Conservation (phyloP, 2,329 filamentous ascomycete species). For the Berkeleyomyces basicola region DNA sequence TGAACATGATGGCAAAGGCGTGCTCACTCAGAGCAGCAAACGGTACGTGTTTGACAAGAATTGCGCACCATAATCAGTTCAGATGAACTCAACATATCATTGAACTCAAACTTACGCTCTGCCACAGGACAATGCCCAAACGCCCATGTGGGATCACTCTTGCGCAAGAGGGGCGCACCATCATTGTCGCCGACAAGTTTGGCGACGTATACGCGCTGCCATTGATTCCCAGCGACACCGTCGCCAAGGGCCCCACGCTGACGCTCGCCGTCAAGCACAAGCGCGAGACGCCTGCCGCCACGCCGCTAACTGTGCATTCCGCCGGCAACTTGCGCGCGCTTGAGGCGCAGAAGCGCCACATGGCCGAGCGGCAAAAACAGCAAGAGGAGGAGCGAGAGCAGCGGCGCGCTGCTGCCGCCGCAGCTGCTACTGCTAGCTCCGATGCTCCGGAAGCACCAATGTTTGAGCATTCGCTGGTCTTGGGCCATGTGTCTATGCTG, state of each 20-base stretch:
- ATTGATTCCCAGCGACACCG: slow-evolving; percentile 30
- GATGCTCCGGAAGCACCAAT: slow-evolving; percentile 23
- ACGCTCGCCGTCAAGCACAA: slow-evolving; percentile 18
- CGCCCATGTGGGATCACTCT: slow-evolving; percentile 63
- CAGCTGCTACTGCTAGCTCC: slow-evolving; percentile 4
- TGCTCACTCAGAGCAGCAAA: slow-evolving; percentile 50
- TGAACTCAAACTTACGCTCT: slow-evolving; percentile 17
- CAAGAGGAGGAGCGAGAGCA: slow-evolving; percentile 18
- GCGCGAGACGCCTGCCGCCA: slow-evolving; percentile 34
- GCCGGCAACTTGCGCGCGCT: slow-evolving; percentile 44
- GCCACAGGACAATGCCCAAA: slow-evolving; percentile 64
- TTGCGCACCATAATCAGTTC: neutral
- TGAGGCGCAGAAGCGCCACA: slow-evolving; percentile 37
- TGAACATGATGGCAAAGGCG: slow-evolving; percentile 42
- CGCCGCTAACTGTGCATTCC: slow-evolving; percentile 45
- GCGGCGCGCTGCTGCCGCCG: slow-evolving; percentile 13
- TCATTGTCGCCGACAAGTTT: slow-evolving; percentile 85
- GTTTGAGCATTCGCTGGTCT: slow-evolving; percentile 62
- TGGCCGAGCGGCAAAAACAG: slow-evolving; percentile 20
- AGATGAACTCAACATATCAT: neutral
- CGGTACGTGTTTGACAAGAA: slow-evolving; percentile 33
- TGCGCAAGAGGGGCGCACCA: slow-evolving; percentile 50
- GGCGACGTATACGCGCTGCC: slow-evolving; percentile 89
- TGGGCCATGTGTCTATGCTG: slow-evolving; percentile 92
- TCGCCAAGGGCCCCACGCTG: slow-evolving; percentile 15